Base-by-base conservation (phyloP, 495 filamentous ascomycete genomes). In the Recurvomyces mirabilis region DNA sequence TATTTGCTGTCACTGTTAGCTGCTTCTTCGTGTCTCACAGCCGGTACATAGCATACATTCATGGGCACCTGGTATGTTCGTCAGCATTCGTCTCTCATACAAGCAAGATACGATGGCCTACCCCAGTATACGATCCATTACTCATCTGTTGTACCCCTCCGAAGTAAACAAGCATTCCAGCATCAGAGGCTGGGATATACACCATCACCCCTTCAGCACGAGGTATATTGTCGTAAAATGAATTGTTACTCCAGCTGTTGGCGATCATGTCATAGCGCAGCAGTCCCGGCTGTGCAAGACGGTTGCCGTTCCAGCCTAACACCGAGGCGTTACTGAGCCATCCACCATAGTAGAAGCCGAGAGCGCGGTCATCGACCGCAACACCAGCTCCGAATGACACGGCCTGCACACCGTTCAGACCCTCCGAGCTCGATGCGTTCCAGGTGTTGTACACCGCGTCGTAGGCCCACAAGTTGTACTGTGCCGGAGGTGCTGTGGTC, bases 101-200 rank as follows among this genome's bases (percentile, higher is more conserved):
- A 35, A n/a, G 13, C 18, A 13, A 20, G 19, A 4, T 20, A 20
- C 2, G 34, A 9, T 10, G 34, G 19, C 29, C 45, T 43, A 55
- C 55, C 7, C 45, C 58, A 7, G 53, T 44, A n/a, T 44, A 34
- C 15, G 42, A 51, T 14, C 59, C 59, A 20, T 47, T 45, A 23
- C 55, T 41, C 10, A 52, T 52, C 15, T 61, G 62, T 36, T 61
- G 57, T 2, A 70, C 49, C 18, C 72, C 70, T 11, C 72, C 71
- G 54, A 75, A 71, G 38, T 71, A 73, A 4, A 74, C 56, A 35
- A 75, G 54, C 50, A 74, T 61, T 2, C 72, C 72, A 10, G 47
- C 54, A 49, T 79, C 69, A 13, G 71, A 70, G 6, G 70, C 67
- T 1, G 69, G 72, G 17, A 73, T 54, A 48, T 66, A 72, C 4